These are phyloP conservation scores for Persicaria tinctoria DNA, from an alignment of 148 eudicot species.

Conservation along the genomic window DNA sequence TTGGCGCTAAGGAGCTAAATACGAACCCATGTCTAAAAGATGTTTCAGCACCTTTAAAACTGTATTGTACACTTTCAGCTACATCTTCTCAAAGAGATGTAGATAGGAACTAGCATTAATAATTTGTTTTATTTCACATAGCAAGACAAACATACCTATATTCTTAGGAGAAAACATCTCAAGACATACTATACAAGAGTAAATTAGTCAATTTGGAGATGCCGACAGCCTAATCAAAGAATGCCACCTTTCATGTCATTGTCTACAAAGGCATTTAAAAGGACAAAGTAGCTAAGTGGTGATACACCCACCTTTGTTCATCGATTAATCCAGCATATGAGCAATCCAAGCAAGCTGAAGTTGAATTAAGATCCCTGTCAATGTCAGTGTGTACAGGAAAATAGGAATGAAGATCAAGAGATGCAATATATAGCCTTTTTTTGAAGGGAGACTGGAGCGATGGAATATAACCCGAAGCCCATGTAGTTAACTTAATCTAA, in stretches of 20 bases:
- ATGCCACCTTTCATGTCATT: neutral
- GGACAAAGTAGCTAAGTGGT: neutral
- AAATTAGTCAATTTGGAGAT: neutral
- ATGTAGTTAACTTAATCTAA: neutral
- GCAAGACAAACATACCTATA: neutral
- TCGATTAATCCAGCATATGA: neutral
- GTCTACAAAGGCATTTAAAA: neutral
- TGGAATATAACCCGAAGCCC: neutral
- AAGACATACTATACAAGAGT: neutral
- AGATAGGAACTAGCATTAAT: neutral
- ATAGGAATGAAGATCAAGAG: neutral
- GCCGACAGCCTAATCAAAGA: neutral
- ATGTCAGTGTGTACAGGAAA: neutral
- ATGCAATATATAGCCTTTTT: neutral
- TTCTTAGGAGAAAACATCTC: neutral
- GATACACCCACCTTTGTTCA: neutral
- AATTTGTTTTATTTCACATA: neutral
- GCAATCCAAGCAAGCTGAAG: neutral
- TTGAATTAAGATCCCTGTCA: constrained; percentile 1
- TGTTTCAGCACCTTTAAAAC: neutral
- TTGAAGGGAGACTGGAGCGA: too few relatives aligned
- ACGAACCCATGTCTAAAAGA: neutral
- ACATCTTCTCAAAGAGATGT: neutral
- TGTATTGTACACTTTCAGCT: neutral
- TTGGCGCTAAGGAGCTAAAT: neutral